These are phyloP conservation scores for Marasmius oreades DNA, from an alignment of 1,284 basidiomycete genomes.

Conservation along the genomic window DNA sequence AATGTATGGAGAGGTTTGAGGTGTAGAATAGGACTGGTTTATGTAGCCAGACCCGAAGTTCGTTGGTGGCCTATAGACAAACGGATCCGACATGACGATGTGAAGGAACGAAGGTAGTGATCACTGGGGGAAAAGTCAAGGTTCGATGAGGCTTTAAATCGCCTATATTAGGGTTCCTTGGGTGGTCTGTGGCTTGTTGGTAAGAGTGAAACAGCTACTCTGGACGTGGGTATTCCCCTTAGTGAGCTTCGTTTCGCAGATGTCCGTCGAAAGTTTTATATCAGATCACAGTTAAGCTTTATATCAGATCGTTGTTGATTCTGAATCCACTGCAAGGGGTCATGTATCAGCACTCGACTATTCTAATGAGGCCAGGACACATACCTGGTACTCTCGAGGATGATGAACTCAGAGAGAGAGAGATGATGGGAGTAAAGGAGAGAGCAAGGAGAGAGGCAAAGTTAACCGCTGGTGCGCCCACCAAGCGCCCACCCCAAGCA, in stretches of 20 bases:
- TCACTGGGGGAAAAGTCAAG: not conserved
- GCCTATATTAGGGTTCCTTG: not conserved
- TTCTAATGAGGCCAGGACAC: not conserved
- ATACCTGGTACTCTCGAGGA: not conserved
- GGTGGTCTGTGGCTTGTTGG: not conserved
- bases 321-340: not conserved
- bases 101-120: not conserved
- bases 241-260: no score
- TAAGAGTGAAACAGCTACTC: no score
- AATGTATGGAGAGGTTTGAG: constrained; percentile 36
- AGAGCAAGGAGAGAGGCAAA: not conserved
- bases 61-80: constrained; percentile 29
- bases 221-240: no score
- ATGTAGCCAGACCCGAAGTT: constrained; percentile 26
- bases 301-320: no score
- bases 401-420: not conserved
- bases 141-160: not conserved
- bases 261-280: no score
- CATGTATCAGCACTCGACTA: not conserved
- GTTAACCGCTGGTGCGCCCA: no score
- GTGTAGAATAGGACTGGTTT: constrained; percentile 22
- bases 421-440: not conserved
- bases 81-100: constrained; percentile 36
- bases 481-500: no score
- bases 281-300: no score